These are phyloP conservation scores for Solanum bulbocastanum DNA, from an alignment of 257 asterid species.

Conservation along the genomic window DNA sequence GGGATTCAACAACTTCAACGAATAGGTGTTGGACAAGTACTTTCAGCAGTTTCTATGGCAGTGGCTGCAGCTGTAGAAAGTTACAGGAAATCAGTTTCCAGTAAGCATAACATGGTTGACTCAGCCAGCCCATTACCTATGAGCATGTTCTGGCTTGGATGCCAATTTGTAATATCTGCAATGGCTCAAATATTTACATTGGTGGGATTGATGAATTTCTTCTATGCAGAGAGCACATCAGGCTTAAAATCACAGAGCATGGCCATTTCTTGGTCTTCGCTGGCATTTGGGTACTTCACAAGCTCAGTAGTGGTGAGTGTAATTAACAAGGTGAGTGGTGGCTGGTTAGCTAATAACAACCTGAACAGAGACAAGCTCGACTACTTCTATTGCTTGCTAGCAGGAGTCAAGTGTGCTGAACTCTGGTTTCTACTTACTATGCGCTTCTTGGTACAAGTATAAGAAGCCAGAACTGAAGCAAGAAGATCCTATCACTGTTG, in stretches of 20 bases:
- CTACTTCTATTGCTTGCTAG: constrained; percentile 51
- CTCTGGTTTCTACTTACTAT: constrained; percentile 37
- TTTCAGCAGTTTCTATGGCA: background rate
- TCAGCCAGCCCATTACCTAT: constrained; percentile 40
- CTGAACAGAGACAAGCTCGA: constrained; percentile 49
- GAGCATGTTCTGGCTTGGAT: constrained; percentile 57
- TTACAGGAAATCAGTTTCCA: constrained; percentile 26
- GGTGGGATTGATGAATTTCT: constrained; percentile 61
- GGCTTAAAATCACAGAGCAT: constrained; percentile 58
- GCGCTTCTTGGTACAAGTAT: constrained; percentile 59
- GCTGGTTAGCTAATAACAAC: constrained; percentile 54
- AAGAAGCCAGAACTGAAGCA: constrained; percentile 31
- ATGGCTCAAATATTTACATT: constrained; percentile 49
- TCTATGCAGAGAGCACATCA: constrained; percentile 51
- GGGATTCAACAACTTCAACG: constrained; percentile 20
- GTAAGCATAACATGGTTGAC: constrained; percentile 42
- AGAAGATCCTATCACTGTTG: background rate
- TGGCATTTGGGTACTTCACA: constrained; percentile 52
- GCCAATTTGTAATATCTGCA: constrained; percentile 45
- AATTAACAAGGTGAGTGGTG: constrained; percentile 52
- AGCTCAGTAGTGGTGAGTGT: constrained; percentile 57
- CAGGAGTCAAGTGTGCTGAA: constrained; percentile 37
- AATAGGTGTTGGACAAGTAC: background rate
- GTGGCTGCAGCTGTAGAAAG: background rate
- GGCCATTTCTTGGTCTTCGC: constrained; percentile 61